These are phyloP conservation scores for Mallotus japonicus DNA, from an alignment of 441 rosid species.

Conservation along the genomic window DNA sequence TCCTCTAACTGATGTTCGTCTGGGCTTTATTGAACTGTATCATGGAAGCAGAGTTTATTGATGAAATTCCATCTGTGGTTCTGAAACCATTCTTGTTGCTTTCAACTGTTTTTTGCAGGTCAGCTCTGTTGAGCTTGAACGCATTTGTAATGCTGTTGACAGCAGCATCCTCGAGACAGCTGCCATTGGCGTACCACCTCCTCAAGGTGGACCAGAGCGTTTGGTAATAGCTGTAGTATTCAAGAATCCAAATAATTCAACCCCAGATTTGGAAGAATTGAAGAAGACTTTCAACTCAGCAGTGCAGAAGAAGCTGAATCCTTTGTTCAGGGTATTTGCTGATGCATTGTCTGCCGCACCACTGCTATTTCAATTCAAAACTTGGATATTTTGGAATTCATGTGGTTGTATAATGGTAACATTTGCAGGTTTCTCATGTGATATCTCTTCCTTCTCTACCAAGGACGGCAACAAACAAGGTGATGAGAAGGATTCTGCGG, in stretches of 20 bases:
- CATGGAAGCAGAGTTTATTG: not conserved
- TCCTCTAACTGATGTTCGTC: not conserved
- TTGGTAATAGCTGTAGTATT: constrained; percentile 75
- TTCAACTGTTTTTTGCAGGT: constrained; percentile 49
- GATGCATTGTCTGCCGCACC: not conserved
- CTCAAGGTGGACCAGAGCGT: constrained; percentile 83
- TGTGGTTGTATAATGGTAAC: not conserved
- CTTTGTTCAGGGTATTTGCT: constrained; percentile 67
- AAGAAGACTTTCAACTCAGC: constrained; percentile 71
- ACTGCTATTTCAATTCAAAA: constrained; percentile 5
- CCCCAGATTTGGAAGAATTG: constrained; percentile 46
- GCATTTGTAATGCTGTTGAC: constrained; percentile 73
- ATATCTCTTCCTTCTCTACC: constrained; percentile 60
- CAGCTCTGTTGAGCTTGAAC: constrained; percentile 85
- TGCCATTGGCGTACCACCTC: constrained; percentile 88
- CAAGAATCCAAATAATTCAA: constrained; percentile 33
- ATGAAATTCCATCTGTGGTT: not conserved
- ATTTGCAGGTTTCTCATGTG: constrained; percentile 60
- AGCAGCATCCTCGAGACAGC: constrained; percentile 76
- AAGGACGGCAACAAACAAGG: constrained; percentile 88
- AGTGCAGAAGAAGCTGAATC: constrained; percentile 80
- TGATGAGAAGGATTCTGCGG: constrained; percentile 84
- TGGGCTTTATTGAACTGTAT: not conserved
- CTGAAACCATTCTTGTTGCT: not conserved
- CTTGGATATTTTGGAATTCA: not conserved